These are phyloP conservation scores for Trametes cinnabarina DNA, from an alignment of 768 basidiomycete genomes.

Conservation along the genomic window DNA sequence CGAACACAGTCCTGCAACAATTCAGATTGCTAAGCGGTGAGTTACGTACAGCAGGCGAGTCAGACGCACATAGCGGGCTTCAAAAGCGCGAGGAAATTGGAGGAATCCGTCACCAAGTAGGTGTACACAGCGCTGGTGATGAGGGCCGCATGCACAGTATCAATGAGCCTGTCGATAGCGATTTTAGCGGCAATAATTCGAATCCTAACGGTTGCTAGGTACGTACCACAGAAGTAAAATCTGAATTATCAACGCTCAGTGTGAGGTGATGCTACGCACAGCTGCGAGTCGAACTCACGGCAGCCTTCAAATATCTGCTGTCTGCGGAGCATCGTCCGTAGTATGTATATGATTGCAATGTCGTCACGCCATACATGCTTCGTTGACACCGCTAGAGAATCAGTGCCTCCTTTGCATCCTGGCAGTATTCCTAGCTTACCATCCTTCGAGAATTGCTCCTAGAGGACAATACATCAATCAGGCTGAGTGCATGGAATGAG, in stretches of 20 bases:
- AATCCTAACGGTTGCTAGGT: no score
- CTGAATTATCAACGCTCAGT: not conserved
- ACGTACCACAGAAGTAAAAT: not conserved
- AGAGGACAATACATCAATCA: not conserved
- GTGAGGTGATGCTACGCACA: not conserved
- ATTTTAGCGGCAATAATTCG: no score
- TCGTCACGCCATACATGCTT: constrained; percentile 1
- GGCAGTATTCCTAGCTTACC: not conserved
- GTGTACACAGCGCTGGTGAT: not conserved
- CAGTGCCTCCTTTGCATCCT: no score
- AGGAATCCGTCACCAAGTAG: not conserved
- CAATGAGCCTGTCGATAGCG: not conserved
- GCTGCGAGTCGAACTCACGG: not conserved
- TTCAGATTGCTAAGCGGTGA: not conserved
- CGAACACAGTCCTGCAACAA: not conserved
- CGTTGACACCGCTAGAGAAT: not conserved
- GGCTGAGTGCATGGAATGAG: not conserved
- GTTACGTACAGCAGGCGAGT: not conserved
- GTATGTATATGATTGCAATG: constrained; percentile 1
- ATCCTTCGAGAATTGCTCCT: not conserved
- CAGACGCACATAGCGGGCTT: not conserved
- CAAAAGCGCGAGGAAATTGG: not conserved
- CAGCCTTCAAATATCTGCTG: not conserved
- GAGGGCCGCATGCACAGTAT: not conserved
- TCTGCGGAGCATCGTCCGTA: not conserved